phyloP scores from a whole-genome alignment of 148 eudicot genomes.

The Vaccinium macrocarpon region DNA sequence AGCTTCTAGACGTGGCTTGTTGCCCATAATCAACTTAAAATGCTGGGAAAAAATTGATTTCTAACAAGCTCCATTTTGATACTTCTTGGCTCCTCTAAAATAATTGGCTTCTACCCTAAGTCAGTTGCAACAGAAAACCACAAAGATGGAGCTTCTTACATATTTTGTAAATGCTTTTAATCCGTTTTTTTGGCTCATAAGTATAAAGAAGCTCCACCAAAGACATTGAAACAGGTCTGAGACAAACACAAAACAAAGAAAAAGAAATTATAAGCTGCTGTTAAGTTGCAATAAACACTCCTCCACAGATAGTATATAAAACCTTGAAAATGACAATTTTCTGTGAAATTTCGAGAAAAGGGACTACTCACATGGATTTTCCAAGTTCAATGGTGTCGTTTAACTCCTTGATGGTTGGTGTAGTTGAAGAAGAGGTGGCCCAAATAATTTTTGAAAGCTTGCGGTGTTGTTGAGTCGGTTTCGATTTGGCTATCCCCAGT shows the following conservation, averaged over 20 bases:
- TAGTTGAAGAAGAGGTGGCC: too few species aligned
- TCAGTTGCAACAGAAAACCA: neutral
- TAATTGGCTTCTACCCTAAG: neutral
- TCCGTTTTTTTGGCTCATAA: neutral
- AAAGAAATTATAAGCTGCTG: too few species aligned
- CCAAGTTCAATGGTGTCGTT: slow-evolving; percentile 57
- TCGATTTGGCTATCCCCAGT: too few species aligned
- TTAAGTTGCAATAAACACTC: neutral
- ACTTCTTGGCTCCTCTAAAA: neutral
- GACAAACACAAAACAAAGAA: neutral
- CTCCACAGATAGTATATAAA: neutral
- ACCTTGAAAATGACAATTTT: neutral
- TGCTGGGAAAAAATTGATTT: too few species aligned
- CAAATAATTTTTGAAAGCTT: too few species aligned
- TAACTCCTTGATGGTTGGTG: slow-evolving; percentile 35
- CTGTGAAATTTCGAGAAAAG: neutral
- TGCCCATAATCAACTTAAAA: too few species aligned
- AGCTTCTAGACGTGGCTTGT: too few species aligned
- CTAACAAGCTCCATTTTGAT: neutral
- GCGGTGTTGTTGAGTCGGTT: too few species aligned
- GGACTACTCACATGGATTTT: slow-evolving; percentile 55
- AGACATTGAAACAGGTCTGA: neutral
- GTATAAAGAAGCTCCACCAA: neutral
- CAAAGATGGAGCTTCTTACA: neutral
- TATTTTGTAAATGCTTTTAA: neutral